Percentiles rank a stretch among this genome's conserved stretches.
Conservation (phyloP, 2,329 filamentous ascomycete genomes). For the Colletotrichum tanaceti region DNA sequence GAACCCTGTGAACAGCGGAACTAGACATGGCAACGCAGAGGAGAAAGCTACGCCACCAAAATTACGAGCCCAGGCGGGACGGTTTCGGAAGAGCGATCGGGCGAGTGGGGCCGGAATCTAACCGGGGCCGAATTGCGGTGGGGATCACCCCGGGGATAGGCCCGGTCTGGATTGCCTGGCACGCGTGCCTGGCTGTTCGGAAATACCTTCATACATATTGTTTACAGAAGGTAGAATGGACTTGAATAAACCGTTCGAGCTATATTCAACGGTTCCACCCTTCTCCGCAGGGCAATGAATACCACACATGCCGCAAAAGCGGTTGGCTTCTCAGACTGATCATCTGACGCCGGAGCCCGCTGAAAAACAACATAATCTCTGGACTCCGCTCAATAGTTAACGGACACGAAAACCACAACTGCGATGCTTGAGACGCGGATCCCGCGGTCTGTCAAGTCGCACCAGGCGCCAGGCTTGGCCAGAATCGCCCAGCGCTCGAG, state of each 20-base stretch:
- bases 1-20: neutral
- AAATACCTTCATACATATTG: neutral
- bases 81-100: neutral
- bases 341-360: no score
- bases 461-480: neutral
- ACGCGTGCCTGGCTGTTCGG: neutral
- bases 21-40: neutral
- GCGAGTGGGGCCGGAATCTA: constrained; percentile 4
- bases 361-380: no score
- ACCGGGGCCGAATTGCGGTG: neutral
- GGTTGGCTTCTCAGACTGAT: no score
- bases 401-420: no score
- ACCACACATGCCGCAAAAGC: no score
- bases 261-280: no score
- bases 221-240: no score
- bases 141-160: neutral
- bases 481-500: neutral
- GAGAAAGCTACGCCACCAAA: constrained; percentile 2
- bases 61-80: neutral
- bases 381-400: no score
- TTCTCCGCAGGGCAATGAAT: no score
- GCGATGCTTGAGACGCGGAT: neutral
- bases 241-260: no score
- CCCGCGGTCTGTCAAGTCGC: neutral
- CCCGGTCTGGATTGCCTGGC: neutral